Percentiles rank a stretch among this genome's conserved stretches.
Evolutionary conservation across 2,329 filamentous ascomycete genomes (phyloP).

Genomic region (Scedosporium aurantiacum): DNA sequence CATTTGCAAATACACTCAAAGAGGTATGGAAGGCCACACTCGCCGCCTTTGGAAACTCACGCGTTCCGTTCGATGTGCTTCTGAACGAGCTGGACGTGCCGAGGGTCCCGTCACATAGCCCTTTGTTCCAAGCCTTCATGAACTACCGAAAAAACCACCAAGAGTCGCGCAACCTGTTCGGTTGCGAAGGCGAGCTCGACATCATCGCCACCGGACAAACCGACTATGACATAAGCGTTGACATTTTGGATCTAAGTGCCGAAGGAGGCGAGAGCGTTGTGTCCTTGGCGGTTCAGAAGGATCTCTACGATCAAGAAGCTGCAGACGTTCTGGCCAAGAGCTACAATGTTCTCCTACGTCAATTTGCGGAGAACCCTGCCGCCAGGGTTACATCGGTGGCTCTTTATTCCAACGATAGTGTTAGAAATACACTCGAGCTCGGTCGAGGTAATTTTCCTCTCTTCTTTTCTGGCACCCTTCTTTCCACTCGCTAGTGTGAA

Average conservation of each 20-base stretch:
- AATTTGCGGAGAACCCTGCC: conserved; percentile 13
- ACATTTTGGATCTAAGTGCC: conserved; percentile 13
- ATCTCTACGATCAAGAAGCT: conserved; percentile 12
- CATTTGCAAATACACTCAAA: conserved; percentile 11
- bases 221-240: conserved; percentile 9
- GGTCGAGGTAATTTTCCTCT: neutral
- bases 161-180: conserved; percentile 15
- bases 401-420: neutral
- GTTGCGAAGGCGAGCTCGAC: conserved; percentile 14
- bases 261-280: conserved; percentile 7
- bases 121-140: conserved; percentile 35
- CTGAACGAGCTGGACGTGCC: conserved; percentile 28
- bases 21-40: conserved; percentile 17
- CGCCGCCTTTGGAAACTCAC: conserved; percentile 25
- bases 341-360: conserved; percentile 10
- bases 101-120: conserved; percentile 25
- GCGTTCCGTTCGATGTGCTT: conserved; percentile 33
- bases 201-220: conserved; percentile 13
- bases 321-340: conserved; percentile 9
- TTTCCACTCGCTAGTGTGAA: too few species aligned
- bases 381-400: conserved; percentile 15
- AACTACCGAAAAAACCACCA: conserved; percentile 29
- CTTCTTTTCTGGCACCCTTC: neutral
- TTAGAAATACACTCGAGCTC: neutral
- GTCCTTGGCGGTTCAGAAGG: conserved; percentile 10